A percentile compares a stretch with the other conserved stretches of the same genome.
Evolutionary conservation across 2,329 filamentous ascomycete genomes (phyloP).

Genomic region (Cordyceps fumosorosea): DNA sequence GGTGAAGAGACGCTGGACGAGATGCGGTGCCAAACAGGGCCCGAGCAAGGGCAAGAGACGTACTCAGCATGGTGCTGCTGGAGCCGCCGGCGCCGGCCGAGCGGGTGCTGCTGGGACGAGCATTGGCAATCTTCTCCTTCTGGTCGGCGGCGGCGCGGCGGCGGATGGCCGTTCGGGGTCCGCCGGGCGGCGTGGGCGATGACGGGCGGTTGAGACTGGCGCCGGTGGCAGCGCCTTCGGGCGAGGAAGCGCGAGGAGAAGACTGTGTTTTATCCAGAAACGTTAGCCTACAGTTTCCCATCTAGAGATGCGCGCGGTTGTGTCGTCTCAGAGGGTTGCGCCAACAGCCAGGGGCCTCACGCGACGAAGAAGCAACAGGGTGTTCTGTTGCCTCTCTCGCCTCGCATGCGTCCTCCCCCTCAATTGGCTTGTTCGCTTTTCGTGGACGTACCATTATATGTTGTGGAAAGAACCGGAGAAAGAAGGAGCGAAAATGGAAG

Average conservation of each 20-base stretch:
- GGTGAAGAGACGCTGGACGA: background rate
- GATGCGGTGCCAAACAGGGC: background rate
- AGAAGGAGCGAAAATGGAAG: constrained; percentile 17
- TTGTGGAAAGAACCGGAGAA: constrained; percentile 4
- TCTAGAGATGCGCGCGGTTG: too few relatives aligned
- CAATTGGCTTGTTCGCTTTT: background rate
- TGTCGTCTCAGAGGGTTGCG: too few relatives aligned
- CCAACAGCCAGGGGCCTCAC: background rate
- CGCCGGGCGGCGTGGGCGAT: constrained; percentile 84
- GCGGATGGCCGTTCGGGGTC: constrained; percentile 90
- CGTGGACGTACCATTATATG: constrained; percentile 26
- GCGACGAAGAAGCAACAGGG: background rate
- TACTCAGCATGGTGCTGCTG: constrained; percentile 97
- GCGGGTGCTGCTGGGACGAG: constrained; percentile 82
- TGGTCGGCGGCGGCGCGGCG: constrained; percentile 93
- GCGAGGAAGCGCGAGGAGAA: constrained; percentile 55
- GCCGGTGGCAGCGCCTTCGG: constrained; percentile 56
- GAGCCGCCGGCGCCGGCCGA: constrained; percentile 92
- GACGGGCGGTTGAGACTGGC: constrained; percentile 69
- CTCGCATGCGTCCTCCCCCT: background rate
- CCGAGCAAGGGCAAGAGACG: constrained; percentile 29
- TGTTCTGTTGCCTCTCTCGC: background rate
- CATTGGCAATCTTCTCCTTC: constrained; percentile 95
- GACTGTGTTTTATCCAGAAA: constrained; percentile 32
- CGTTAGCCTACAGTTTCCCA: background rate